phyloP scores from a whole-genome alignment of 2,329 filamentous ascomycete genomes.

The Furcasterigmium sp. region DNA sequence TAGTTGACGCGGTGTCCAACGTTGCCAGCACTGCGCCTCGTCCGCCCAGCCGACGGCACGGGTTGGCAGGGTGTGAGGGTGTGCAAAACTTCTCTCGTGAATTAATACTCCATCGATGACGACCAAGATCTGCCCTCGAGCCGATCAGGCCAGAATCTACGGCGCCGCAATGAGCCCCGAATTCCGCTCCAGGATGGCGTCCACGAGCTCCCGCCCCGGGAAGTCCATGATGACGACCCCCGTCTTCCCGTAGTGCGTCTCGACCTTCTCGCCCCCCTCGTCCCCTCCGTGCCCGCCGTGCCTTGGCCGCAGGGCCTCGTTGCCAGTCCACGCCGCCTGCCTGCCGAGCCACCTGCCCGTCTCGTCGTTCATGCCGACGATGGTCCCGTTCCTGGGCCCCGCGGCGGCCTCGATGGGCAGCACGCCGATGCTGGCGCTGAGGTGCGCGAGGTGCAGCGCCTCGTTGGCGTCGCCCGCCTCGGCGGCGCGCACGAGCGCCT shows the following conservation, averaged over 20 bases:
- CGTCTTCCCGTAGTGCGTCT: slow-evolving; percentile 22
- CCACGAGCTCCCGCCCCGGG: slow-evolving; percentile 35
- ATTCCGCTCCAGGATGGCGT: slow-evolving; percentile 37
- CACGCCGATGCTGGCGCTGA: slow-evolving; percentile 42
- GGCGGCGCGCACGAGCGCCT: slow-evolving; percentile 32
- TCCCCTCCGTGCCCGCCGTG: slow-evolving; percentile 14
- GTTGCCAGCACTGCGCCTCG: too few relatives aligned
- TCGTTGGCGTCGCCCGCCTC: slow-evolving; percentile 25
- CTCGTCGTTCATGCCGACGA: slow-evolving; percentile 44
- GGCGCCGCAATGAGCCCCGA: too few relatives aligned
- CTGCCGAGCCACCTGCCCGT: slow-evolving; percentile 35
- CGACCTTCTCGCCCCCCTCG: slow-evolving; percentile 15
- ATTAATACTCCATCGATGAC: too few relatives aligned
- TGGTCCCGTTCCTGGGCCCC: slow-evolving; percentile 33
- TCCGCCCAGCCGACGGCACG: too few relatives aligned
- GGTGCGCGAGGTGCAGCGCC: slow-evolving; percentile 37
- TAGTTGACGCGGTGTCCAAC: too few relatives aligned
- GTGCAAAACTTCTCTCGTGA: too few relatives aligned
- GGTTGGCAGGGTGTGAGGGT: too few relatives aligned
- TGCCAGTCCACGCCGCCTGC: not conserved
- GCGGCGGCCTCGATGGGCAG: slow-evolving; percentile 45
- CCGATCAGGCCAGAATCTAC: too few relatives aligned
- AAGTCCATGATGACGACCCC: slow-evolving; percentile 46
- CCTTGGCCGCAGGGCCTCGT: not conserved
- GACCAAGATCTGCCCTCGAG: too few relatives aligned